Evolutionary conservation across 2,329 filamentous ascomycete species (phyloP), one percentile per base, ranked within the genome.

Genomic region (Biscogniauxia marginata): DNA sequence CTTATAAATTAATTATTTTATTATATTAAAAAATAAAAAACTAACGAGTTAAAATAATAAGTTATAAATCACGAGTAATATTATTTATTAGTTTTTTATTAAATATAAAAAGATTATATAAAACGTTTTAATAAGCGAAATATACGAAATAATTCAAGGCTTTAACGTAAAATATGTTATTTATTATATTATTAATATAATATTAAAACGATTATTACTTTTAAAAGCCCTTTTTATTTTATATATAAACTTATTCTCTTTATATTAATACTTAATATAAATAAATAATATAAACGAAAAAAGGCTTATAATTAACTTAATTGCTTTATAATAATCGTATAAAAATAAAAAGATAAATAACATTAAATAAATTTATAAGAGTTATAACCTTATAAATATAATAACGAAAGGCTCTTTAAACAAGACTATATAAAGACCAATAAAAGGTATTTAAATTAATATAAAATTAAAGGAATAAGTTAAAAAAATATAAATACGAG

Each of bases 71-170:
- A 39, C 2, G 16, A 49, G 44, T 7, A 55, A 55, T 30, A 49
- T 55, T 19, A 24, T 55, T 11, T 49, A 55, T 24, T 55, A 44
- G 53, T 30, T n/a, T 4, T 55, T 49, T 5, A 55, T 20, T 8
- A 52, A 51, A 24, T 55, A 43, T n/a, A 55, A 52, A 45, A n/a
- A 43, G 13, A 45, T 52, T 4, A 55, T 49, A 4, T 6, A 25
- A 4, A 49, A 25, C n/a, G 47, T 49, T 7, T 18, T 49, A 13
- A 18, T 25, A 5, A 24, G 21, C 16, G 47, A 49, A 25, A 30
- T 49, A 13, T 49, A 49, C 24, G 47, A 25, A 4, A 49, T 49
- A 19, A 25, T 49, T 13, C 13, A 23, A 16, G 47, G 22, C 8
- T 49, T 49, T 34, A 25, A 49, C 23, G 3, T 3, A 7, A 25